Percentiles rank a stretch among this genome's conserved stretches.
These are phyloP conservation scores for Hyphopichia wangnamkhiaoensis DNA, from an alignment of 1,139 yeast species.

Conservation along the genomic window DNA sequence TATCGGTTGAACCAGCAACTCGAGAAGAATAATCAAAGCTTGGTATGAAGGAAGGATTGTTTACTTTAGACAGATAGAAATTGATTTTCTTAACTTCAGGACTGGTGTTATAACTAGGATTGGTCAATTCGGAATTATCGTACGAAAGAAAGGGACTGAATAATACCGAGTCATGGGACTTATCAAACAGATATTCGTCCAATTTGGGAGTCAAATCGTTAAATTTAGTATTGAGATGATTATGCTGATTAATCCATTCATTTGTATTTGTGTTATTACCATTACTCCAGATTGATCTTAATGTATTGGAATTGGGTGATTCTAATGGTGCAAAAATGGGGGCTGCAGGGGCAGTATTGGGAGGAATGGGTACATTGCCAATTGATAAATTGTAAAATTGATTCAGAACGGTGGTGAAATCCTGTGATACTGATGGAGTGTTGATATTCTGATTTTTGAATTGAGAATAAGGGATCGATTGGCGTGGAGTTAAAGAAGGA, in stretches of 20 bases:
- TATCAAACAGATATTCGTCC: background rate
- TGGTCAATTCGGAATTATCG: background rate
- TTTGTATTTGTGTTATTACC: background rate
- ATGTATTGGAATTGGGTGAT: background rate
- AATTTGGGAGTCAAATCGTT: conserved; percentile 1
- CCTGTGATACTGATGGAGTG: too few relatives aligned
- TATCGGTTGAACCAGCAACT: too few relatives aligned
- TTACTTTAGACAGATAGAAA: conserved; percentile 22
- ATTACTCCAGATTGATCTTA: conserved; percentile 6
- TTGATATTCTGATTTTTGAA: too few relatives aligned
- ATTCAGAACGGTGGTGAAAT: too few relatives aligned
- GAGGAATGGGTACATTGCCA: background rate
- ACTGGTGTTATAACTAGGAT: background rate
- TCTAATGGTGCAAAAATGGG: background rate
- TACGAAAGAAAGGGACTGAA: conserved; percentile 1
- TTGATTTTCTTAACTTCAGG: conserved; percentile 10
- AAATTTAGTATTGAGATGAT: background rate
- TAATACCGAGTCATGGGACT: background rate
- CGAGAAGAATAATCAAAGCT: too few relatives aligned
- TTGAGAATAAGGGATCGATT: too few relatives aligned
- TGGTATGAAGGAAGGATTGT: conserved; percentile 28
- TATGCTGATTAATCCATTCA: background rate
- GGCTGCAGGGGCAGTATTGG: background rate
- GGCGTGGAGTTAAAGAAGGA: too few relatives aligned
- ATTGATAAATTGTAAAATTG: background rate